Evolutionary conservation across 805 yeast genomes (phyloP).

Genomic region (Saturnispora sanitii): DNA sequence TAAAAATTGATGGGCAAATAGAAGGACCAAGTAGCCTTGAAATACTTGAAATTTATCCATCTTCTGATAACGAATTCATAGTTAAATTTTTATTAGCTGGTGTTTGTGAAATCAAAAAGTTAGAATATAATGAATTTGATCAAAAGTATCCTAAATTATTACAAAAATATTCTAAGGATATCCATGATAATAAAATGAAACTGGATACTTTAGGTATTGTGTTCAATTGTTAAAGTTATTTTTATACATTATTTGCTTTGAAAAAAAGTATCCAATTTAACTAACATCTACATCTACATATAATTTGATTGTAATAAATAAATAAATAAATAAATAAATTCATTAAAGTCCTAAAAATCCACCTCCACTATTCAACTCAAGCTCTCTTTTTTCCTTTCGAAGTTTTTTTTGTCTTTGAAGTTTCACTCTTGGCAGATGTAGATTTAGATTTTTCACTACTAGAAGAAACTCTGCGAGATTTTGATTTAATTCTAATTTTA

Average conservation of each 20-base stretch:
- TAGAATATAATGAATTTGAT: background rate
- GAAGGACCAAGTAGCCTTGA: no score
- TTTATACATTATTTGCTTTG: background rate
- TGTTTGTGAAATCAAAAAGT: no score
- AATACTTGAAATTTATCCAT: background rate
- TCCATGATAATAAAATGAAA: background rate
- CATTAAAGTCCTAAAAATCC: no score
- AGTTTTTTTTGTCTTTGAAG: constrained; percentile 1
- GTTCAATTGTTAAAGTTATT: background rate
- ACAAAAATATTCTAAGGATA: background rate
- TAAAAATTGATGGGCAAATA: background rate
- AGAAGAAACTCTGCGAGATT: constrained; percentile 12
- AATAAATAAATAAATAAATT: no score
- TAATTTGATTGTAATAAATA: no score
- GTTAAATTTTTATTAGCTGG: background rate
- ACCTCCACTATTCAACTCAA: background rate
- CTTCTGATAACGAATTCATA: background rate
- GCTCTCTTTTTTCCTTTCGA: constrained; percentile 24
- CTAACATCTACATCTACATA: no score
- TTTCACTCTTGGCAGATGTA: constrained; percentile 20
- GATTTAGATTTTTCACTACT: no score
- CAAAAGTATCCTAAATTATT: background rate
- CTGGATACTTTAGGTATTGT: background rate
- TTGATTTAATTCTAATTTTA: background rate
- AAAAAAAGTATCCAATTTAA: no score